Evolutionary conservation across 257 asterid genomes (phyloP), one percentile per base, ranked within the genome.

Genomic region (Nicotiana paniculata): DNA sequence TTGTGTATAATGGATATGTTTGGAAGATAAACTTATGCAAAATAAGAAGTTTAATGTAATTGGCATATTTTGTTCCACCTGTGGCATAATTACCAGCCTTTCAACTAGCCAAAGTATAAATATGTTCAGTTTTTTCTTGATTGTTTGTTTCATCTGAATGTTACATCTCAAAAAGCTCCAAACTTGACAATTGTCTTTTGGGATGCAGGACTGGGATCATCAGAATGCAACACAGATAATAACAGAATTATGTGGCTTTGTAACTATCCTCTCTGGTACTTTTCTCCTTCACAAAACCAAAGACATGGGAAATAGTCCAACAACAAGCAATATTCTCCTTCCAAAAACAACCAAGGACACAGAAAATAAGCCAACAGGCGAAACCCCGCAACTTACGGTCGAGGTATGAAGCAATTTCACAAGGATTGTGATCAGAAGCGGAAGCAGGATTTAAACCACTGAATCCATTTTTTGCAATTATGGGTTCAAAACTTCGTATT

Each of bases 221-320:
- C 86, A 83, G 18, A 83, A 61, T 55, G 79, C 83, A 43, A 24
- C 83, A 57, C 72, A 67, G 72, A 79, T 83, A 37, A 46, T 79
- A 57, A 78, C 86, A n/a, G 86, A 78, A 79, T 43, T 79, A 0
- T 83, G 86, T 79, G 86, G 86, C 48, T 83, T 83, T 69, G 76
- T 69, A 33, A 69, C 80, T 21, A 79, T 83, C 59, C 86, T 83
- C 6, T 28, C 81, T 61, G 86, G 86, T 57, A 83, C 83, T 67
- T 83, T 83, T 69, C 78, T 83, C 28, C 79, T 83, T 4, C 86
- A 83, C 24, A 79, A 77, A 70, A 83, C 86, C 4, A 78, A 69
- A 21, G 83, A 83, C 18, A 67, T 83, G 86, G 86, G 86, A n/a
- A 33, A 55, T 33, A 61, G 61, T 59, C 82, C 81, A 79, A 61